These are phyloP conservation scores for Sarocladiaceae sp. DNA, from an alignment of 2,329 filamentous ascomycete species.

Conservation along the genomic window DNA sequence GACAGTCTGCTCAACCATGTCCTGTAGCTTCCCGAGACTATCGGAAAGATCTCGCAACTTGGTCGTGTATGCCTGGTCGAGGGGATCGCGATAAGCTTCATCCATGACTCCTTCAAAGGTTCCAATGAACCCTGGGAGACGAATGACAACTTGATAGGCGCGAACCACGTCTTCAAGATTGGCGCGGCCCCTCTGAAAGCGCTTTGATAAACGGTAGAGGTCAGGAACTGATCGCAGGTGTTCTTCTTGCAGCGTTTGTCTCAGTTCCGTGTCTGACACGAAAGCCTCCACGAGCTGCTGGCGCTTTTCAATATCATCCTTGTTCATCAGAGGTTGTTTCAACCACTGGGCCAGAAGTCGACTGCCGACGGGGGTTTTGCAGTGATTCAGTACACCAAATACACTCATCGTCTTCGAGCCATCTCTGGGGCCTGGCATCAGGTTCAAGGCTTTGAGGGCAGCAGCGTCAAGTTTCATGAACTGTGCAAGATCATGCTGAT, in stretches of 20 bases:
- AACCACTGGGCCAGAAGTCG: conserved; percentile 91
- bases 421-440: conserved; percentile 94
- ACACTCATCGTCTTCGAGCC: conserved; percentile 97
- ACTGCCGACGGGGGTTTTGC: conserved; percentile 92
- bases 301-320: conserved; percentile 80
- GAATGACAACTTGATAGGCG: conserved; percentile 90
- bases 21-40: conserved; percentile 79
- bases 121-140: conserved; percentile 82
- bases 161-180: conserved; percentile 94
- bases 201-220: conserved; percentile 87
- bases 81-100: conserved; percentile 80
- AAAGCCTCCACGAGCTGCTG: conserved; percentile 96
- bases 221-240: conserved; percentile 92
- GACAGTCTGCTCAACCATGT: conserved; percentile 98
- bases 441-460: conserved; percentile 86
- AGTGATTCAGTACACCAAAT: conserved; percentile 91
- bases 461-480: conserved; percentile 98
- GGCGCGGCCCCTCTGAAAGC: conserved; percentile 87
- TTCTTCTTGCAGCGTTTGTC: conserved; percentile 95
- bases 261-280: conserved; percentile 83
- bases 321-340: conserved; percentile 94
- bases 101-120: conserved; percentile 94
- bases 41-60: conserved; percentile 75
- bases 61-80: conserved; percentile 82
- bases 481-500: conserved; percentile 93